These are phyloP conservation scores for Fusarium sp. DNA, from an alignment of 2,329 filamentous ascomycete species.

Conservation along the genomic window DNA sequence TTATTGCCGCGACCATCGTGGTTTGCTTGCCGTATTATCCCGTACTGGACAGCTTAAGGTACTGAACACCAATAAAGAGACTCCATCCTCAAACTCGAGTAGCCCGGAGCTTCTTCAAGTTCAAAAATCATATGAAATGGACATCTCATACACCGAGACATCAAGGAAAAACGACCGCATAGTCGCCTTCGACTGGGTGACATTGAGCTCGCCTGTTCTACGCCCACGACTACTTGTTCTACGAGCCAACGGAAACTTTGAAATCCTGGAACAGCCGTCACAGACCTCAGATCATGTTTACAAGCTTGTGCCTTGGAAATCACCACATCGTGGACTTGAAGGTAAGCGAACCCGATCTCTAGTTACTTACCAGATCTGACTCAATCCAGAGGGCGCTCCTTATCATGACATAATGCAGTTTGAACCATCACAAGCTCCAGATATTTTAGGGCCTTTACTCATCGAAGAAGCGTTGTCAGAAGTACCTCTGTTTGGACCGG, in stretches of 20 bases:
- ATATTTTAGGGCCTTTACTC: conserved; percentile 69
- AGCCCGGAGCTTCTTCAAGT: conserved; percentile 74
- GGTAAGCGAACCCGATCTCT: conserved; percentile 55
- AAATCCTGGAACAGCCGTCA: conserved; percentile 74
- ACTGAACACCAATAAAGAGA: conserved; percentile 71
- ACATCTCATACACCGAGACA: conserved; percentile 69
- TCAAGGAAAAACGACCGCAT: conserved; percentile 71
- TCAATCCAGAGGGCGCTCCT: conserved; percentile 60
- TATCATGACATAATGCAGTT: conserved; percentile 73
- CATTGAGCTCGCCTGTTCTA: conserved; percentile 68
- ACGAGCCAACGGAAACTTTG: conserved; percentile 72
- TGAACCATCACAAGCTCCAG: conserved; percentile 66
- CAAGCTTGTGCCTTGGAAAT: conserved; percentile 73
- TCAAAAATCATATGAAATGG: conserved; percentile 73
- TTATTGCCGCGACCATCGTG: conserved; percentile 74
- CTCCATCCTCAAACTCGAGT: conserved; percentile 59
- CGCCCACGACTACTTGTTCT: conserved; percentile 73
- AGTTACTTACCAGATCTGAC: conserved; percentile 33
- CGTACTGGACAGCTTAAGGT: conserved; percentile 75
- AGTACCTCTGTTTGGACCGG: conserved; percentile 70
- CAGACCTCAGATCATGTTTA: conserved; percentile 71
- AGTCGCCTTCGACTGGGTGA: conserved; percentile 79
- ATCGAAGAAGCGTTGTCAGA: conserved; percentile 68
- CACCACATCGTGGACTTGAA: conserved; percentile 71
- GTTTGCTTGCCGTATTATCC: conserved; percentile 73